Evolutionary conservation across 768 basidiomycete species (phyloP).

Genomic region (Paxillus rubicundulus): DNA sequence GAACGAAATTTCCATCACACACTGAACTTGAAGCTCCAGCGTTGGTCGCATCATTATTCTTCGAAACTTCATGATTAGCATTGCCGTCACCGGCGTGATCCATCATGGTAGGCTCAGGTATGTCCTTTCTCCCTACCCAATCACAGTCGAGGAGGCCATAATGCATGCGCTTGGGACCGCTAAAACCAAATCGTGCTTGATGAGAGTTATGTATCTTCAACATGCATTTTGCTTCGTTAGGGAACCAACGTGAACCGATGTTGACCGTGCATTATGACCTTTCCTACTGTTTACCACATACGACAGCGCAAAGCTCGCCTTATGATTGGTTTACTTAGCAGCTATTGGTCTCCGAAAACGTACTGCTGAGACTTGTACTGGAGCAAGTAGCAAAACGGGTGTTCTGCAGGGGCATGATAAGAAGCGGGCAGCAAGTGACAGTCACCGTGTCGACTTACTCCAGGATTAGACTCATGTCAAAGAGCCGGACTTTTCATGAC

Average conservation of each 20-base stretch:
- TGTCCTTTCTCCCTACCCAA: slow-evolving; percentile 8
- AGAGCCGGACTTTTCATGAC: not conserved
- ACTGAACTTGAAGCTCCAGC: too few species aligned
- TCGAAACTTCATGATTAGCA: too few species aligned
- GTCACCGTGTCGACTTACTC: not conserved
- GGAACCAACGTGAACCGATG: slow-evolving; percentile 12
- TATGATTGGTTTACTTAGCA: slow-evolving; percentile 2
- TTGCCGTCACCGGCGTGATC: too few species aligned
- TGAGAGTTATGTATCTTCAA: slow-evolving; percentile 3
- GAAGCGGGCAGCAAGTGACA: too few species aligned
- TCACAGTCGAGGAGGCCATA: slow-evolving; percentile 22
- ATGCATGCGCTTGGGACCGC: slow-evolving; percentile 24
- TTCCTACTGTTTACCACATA: slow-evolving; percentile 16
- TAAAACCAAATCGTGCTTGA: slow-evolving; percentile 9
- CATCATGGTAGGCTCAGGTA: slow-evolving; percentile 6
- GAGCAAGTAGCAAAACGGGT: not conserved
- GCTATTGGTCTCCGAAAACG: not conserved
- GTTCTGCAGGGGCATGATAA: too few species aligned
- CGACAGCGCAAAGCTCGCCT: not conserved
- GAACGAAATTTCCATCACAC: too few species aligned
- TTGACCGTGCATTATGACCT: slow-evolving; percentile 28
- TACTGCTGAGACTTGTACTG: not conserved
- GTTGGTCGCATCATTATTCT: too few species aligned
- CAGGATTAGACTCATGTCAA: slow-evolving; percentile 1
- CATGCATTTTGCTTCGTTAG: slow-evolving; percentile 4